Percentiles rank a stretch among this genome's conserved stretches.
These are phyloP conservation scores for Diaporthe batatas DNA, from an alignment of 2,329 filamentous ascomycete species.

Conservation along the genomic window DNA sequence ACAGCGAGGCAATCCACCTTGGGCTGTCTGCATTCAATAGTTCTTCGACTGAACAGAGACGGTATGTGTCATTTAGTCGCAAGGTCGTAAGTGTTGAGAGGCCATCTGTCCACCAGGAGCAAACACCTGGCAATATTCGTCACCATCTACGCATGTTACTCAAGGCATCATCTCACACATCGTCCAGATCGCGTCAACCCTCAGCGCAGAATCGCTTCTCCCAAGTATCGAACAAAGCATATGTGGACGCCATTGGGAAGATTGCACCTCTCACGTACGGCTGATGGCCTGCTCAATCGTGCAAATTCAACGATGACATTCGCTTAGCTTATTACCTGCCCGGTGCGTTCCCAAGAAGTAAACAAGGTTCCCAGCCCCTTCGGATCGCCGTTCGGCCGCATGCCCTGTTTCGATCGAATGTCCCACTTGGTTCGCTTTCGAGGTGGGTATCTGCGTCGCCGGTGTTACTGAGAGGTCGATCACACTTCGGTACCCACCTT, in stretches of 20 bases:
- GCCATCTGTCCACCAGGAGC: neutral
- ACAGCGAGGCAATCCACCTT: neutral
- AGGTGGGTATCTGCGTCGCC: conserved; percentile 18
- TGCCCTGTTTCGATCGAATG: conserved; percentile 4
- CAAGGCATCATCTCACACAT: neutral
- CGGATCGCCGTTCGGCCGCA: conserved; percentile 2
- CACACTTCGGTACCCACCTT: conserved; percentile 7
- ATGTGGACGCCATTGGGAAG: no score
- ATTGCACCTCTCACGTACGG: neutral
- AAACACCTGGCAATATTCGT: neutral
- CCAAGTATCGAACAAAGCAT: neutral
- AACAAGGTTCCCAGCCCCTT: conserved; percentile 17
- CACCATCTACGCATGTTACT: no score
- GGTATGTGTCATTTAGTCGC: neutral
- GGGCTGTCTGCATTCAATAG: neutral
- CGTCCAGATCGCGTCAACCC: neutral
- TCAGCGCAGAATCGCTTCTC: neutral
- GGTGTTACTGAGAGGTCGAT: conserved; percentile 23
- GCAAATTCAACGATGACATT: neutral
- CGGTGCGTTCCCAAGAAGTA: neutral
- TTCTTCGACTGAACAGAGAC: neutral
- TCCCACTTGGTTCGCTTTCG: conserved; percentile 17
- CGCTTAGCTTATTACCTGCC: neutral
- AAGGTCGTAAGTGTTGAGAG: neutral
- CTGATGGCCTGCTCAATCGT: neutral